Percentiles rank a stretch among this genome's conserved stretches.
phyloP scores from a whole-genome alignment of 2,329 filamentous ascomycete genomes.

The Penicillium brevicompactum region DNA sequence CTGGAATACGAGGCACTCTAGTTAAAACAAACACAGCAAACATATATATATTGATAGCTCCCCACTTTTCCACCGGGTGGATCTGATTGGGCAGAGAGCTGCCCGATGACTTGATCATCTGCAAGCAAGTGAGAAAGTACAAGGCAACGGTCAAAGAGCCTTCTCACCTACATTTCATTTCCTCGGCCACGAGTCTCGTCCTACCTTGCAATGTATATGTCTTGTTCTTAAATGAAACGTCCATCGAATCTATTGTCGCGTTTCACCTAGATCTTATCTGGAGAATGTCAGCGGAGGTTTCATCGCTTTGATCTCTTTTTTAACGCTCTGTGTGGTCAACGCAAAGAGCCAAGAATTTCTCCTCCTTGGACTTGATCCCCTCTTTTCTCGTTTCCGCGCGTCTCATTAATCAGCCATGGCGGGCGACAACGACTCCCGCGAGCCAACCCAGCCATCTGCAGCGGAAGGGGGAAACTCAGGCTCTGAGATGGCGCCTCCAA shows the following conservation, averaged over 20 bases:
- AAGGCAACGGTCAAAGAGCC: conserved; percentile 12
- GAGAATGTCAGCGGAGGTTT: conserved; percentile 15
- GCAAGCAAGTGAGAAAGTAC: conserved; percentile 10
- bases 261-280: conserved; percentile 8
- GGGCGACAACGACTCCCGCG: conserved; percentile 15
- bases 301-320: conserved; percentile 6
- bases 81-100: conserved; percentile 19
- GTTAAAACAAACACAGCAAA: conserved; percentile 9
- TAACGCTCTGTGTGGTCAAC: conserved; percentile 2
- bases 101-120: conserved; percentile 21
- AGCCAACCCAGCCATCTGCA: conserved; percentile 13
- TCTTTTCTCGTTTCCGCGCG: conserved; percentile 1
- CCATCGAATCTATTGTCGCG: conserved; percentile 3
- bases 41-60: conserved; percentile 8
- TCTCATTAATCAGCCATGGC: conserved; percentile 14
- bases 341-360: conserved; percentile 1
- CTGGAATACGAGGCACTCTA: conserved; percentile 4
- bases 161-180: not conserved
- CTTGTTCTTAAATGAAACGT: conserved; percentile 21
- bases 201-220: conserved; percentile 14
- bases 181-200: conserved; percentile 17
- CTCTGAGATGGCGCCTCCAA: conserved; percentile 8
- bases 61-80: conserved; percentile 9
- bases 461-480: not conserved
- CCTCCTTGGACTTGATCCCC: not conserved